These are phyloP conservation scores for Podospora sp. DNA, from an alignment of 495 filamentous ascomycete species.

Conservation along the genomic window DNA sequence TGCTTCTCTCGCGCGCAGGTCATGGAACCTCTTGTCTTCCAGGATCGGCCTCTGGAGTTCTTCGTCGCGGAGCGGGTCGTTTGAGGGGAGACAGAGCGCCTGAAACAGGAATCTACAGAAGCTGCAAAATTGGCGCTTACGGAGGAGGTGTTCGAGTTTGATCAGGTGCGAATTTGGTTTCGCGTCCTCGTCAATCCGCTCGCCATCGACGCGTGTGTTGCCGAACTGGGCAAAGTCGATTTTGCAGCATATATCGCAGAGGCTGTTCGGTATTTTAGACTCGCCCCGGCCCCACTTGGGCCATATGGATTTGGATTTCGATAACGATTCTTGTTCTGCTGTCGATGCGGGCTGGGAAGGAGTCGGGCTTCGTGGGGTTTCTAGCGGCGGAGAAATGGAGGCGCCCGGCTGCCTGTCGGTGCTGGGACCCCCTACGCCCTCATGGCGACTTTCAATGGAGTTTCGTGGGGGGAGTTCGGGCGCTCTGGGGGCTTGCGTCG, in stretches of 20 bases:
- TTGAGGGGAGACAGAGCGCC: slow-evolving; percentile 5
- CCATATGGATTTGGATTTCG: too few relatives aligned
- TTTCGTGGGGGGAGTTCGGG: too few relatives aligned
- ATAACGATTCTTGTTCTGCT: neutral
- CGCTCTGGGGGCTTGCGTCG: too few relatives aligned
- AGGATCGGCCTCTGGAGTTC: slow-evolving; percentile 5
- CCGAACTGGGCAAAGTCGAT: slow-evolving; percentile 6
- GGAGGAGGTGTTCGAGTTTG: slow-evolving; percentile 1
- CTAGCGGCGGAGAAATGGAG: neutral
- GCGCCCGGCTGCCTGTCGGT: neutral
- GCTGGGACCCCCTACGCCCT: too few relatives aligned
- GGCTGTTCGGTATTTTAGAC: neutral
- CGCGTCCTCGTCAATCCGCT: neutral
- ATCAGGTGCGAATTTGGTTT: neutral
- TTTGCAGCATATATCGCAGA: neutral
- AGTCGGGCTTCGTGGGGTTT: neutral
- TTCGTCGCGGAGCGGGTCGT: slow-evolving; percentile 3
- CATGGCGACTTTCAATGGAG: too few relatives aligned
- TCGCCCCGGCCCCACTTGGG: neutral
- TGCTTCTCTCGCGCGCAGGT: neutral
- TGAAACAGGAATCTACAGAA: slow-evolving; percentile 5
- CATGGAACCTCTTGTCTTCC: neutral
- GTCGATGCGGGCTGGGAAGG: neutral
- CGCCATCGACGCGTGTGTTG: neutral
- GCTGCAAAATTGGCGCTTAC: neutral